Evolutionary conservation across 2,329 filamentous ascomycete species (phyloP).

Genomic region (Akanthomyces lecanii): DNA sequence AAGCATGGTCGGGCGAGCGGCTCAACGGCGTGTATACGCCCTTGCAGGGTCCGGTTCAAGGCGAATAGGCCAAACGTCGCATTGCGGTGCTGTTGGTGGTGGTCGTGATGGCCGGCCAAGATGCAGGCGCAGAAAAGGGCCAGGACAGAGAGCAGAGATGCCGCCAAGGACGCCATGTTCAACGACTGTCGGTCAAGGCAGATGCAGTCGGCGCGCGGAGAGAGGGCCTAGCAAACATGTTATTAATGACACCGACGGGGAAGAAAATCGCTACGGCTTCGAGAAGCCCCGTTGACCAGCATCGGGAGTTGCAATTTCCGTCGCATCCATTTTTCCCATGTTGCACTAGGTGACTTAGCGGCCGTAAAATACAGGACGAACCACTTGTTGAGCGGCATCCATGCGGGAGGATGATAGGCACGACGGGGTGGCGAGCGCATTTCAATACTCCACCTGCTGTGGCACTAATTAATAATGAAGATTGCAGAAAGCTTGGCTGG

Average conservation of each 20-base stretch:
- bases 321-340: neutral
- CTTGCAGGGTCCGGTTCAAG: conserved; percentile 18
- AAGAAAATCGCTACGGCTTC: neutral
- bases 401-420: neutral
- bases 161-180: neutral
- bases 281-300: neutral
- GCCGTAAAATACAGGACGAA: neutral
- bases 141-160: too few species aligned
- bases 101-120: neutral
- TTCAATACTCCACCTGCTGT: neutral
- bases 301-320: neutral
- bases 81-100: neutral
- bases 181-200: neutral
- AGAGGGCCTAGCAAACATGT: neutral
- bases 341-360: neutral
- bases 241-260: neutral
- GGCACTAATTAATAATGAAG: neutral
- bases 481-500: neutral
- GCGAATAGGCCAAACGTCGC: neutral
- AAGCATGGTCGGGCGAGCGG: conserved; percentile 21
- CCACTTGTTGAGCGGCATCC: neutral
- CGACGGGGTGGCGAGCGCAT: too few species aligned
- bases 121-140: neutral
- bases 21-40: conserved; percentile 13
- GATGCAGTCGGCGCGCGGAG: too few species aligned